These are phyloP conservation scores for Taiwanofungus camphoratus DNA, from an alignment of 1,284 basidiomycete genomes.

Conservation along the genomic window DNA sequence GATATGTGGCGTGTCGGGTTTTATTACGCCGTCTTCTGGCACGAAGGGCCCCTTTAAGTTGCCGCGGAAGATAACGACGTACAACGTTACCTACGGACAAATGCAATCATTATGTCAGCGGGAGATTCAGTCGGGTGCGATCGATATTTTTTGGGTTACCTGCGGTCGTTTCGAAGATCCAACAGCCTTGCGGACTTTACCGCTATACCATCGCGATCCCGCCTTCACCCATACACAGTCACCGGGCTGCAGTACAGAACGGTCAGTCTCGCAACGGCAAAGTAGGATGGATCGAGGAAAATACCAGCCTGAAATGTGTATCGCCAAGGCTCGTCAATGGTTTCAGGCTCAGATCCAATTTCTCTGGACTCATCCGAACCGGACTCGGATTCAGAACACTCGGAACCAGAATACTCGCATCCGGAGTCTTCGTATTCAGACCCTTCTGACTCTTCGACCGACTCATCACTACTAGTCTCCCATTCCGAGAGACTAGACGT, in stretches of 20 bases:
- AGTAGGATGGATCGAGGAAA: too few relatives aligned
- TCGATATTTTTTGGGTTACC: not conserved
- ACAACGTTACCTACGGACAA: not conserved
- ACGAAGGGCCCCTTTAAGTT: slow-evolving; percentile 2
- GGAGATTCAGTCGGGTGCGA: not conserved
- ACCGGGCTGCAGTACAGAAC: not conserved
- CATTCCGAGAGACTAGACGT: not conserved
- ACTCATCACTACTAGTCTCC: not conserved
- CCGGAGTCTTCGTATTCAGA: not conserved
- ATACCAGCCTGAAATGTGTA: slow-evolving; percentile 4
- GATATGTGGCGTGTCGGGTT: slow-evolving; percentile 6
- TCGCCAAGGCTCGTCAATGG: not conserved
- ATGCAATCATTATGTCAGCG: not conserved
- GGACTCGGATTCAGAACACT: not conserved
- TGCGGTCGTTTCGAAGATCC: not conserved
- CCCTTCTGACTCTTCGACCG: not conserved
- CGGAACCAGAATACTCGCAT: not conserved
- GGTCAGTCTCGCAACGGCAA: not conserved
- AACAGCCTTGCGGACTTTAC: not conserved
- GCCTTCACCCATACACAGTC: slow-evolving; percentile 6
- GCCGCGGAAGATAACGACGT: slow-evolving; percentile 4
- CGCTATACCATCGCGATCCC: slow-evolving; percentile 4
- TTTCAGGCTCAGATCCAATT: not conserved
- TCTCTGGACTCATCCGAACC: not conserved
- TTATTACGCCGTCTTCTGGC: slow-evolving; percentile 7